These are phyloP conservation scores for Tricholomella constricta DNA, from an alignment of 768 basidiomycete species.

Conservation along the genomic window DNA sequence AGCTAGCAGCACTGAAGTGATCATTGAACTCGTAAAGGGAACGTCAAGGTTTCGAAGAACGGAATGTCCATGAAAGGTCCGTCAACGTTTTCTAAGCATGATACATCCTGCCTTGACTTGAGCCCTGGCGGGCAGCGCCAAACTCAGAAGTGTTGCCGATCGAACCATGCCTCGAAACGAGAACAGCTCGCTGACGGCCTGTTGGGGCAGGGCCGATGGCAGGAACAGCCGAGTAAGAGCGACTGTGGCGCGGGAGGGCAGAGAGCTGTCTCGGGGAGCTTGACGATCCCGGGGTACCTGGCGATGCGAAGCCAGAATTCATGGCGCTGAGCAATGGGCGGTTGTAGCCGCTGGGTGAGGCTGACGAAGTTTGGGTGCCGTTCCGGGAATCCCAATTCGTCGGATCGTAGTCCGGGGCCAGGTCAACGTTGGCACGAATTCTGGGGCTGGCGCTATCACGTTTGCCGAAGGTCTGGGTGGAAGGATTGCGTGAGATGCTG, in stretches of 20 bases:
- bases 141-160: neutral
- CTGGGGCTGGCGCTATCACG: constrained; percentile 6
- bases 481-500: constrained; percentile 5
- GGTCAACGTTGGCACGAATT: neutral
- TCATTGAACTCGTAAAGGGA: neutral
- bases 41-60: neutral
- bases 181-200: constrained; percentile 12
- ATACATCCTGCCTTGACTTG: neutral
- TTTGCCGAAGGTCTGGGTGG: constrained; percentile 13
- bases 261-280: constrained; percentile 6
- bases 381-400: constrained; percentile 15
- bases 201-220: constrained; percentile 2
- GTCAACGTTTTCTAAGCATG: neutral
- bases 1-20: neutral
- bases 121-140: constrained; percentile 1
- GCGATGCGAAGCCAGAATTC: constrained; percentile 4
- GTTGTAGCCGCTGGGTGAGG: neutral
- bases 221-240: constrained; percentile 16
- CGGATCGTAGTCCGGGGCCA: constrained; percentile 16
- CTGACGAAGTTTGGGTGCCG: neutral
- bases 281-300: neutral
- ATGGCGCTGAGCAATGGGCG: constrained; percentile 7
- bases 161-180: constrained; percentile 5
- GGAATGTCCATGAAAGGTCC: no score
- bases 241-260: constrained; percentile 11